Base-by-base conservation (phyloP, 2,329 filamentous ascomycete genomes). In the Blastomyces emzantsi region DNA sequence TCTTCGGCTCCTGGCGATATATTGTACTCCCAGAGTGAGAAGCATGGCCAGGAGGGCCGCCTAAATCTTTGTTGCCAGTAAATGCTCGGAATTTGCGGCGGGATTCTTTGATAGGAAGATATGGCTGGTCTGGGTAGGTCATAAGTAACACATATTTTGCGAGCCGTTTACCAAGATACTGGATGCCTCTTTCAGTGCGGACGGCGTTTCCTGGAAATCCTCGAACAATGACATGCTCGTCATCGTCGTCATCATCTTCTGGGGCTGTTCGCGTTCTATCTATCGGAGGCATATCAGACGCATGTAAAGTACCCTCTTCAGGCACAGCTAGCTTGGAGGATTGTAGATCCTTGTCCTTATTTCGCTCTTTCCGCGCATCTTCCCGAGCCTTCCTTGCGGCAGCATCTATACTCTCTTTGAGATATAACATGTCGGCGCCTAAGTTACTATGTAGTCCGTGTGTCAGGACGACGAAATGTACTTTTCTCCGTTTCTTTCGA, bases 401-500 rank as follows among this genome's bases (percentile, higher is more conserved):
- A 36, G 87, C 86, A 77, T 99, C 94, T 66, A 99, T 97, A 75
- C 91, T 96, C 76, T 99, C 94, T 73, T 99, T 99, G 74, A 99
- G 78, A 73, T 90, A 99, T 25, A 99, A 81, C 94, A 99, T 96
- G 74, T 99, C 94, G 28, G 92, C 90, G 5, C 94, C 91, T 15
- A 97, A 82, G 74, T 99, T 99, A 76, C 93, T 96, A 75, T 99
- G 94, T 67, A 99, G 76, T 0, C 94, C 94, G 77, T 99, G 94
- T 0, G 94, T 97, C 60, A 99, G 78, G 43, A 99, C 82, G 30
- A 99, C 94, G 52, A 99, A 80, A 73, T 99, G 94, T 1, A 99
- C 82, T 67, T 88, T 93, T 76, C 90, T 91, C 68, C 83, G 83
- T 73, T 87, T 89, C 67, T 77, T 81, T 54, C 75, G 72, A 67